Conservation (phyloP, 441 rosid species). For the Gossypium aridum region DNA sequence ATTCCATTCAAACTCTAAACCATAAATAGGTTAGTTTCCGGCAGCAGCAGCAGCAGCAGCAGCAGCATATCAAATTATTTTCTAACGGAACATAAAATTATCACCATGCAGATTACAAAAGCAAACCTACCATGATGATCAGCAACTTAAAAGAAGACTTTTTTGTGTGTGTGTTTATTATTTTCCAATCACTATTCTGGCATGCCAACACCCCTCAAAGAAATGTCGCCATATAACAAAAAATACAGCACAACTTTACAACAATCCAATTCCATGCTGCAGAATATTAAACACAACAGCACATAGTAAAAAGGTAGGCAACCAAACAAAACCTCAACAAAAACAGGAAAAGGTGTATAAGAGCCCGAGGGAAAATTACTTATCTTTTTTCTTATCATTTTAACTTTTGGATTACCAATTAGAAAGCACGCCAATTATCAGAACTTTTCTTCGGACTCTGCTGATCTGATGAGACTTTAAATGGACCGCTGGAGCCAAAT, state of each 20-base stretch:
- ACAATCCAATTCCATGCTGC: conserved; percentile 15
- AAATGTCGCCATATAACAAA: not conserved
- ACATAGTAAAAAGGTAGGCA: conserved; percentile 8
- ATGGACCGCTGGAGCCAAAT: conserved; percentile 82
- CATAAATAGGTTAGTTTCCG: too few species aligned
- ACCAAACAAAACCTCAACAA: conserved; percentile 15
- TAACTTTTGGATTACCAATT: conserved; percentile 12
- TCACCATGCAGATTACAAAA: not conserved
- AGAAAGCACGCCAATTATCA: conserved; percentile 62
- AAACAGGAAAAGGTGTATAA: not conserved
- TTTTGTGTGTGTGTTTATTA: not conserved
- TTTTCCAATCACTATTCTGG: not conserved
- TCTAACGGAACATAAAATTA: not conserved
- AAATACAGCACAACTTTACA: conserved; percentile 24
- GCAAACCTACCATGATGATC: not conserved
- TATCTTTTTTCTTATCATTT: not conserved
- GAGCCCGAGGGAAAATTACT: not conserved
- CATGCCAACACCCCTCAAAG: not conserved
- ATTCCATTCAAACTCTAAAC: too few species aligned
- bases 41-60: too few species aligned
- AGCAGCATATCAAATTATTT: not conserved
- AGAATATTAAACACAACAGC: conserved; percentile 26
- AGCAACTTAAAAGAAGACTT: not conserved
- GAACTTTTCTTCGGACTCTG: conserved; percentile 53
- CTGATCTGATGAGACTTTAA: conserved; percentile 68